A percentile compares a stretch with the other conserved stretches of the same genome.
phyloP scores from a whole-genome alignment of 768 basidiomycete species.

The Boletus speciosus region DNA sequence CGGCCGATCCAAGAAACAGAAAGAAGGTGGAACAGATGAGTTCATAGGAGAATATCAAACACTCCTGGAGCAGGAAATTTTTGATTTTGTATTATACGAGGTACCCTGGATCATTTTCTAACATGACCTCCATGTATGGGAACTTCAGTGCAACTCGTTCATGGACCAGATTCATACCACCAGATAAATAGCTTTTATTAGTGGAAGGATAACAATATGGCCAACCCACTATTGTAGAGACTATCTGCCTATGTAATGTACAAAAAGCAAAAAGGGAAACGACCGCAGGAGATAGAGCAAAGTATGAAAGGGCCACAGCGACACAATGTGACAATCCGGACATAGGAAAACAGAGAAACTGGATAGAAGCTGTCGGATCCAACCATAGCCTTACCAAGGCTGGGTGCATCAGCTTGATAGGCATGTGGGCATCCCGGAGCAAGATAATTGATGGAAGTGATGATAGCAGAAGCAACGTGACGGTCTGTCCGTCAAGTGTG shows the following conservation, averaged over 20 bases:
- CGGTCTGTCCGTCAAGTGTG: slow-evolving; percentile 23
- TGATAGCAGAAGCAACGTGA: slow-evolving; percentile 11
- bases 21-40: slow-evolving; percentile 50
- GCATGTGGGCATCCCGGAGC: slow-evolving; percentile 12
- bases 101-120: slow-evolving; percentile 83
- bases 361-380: slow-evolving; percentile 14
- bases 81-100: slow-evolving; percentile 92
- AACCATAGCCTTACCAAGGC: slow-evolving; percentile 10
- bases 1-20: slow-evolving; percentile 39
- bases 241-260: slow-evolving; percentile 43
- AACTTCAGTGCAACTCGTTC: neutral
- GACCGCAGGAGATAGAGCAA: slow-evolving; percentile 26
- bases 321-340: slow-evolving; percentile 15
- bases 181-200: slow-evolving; percentile 47
- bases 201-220: slow-evolving; percentile 59
- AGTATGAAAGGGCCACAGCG: slow-evolving; percentile 12
- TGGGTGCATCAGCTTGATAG: slow-evolving; percentile 8
- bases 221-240: slow-evolving; percentile 53
- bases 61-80: slow-evolving; percentile 93
- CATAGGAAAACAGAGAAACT: slow-evolving; percentile 12
- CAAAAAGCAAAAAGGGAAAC: slow-evolving; percentile 27
- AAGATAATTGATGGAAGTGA: slow-evolving; percentile 11
- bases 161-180: slow-evolving; percentile 5
- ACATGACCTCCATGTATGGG: slow-evolving; percentile 5
- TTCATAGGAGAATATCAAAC: slow-evolving; percentile 89